A percentile compares a stretch with the other conserved stretches of the same genome.
Evolutionary conservation across 352 stramenopile genomes (phyloP).

Genomic region (Pythium brassicae): DNA sequence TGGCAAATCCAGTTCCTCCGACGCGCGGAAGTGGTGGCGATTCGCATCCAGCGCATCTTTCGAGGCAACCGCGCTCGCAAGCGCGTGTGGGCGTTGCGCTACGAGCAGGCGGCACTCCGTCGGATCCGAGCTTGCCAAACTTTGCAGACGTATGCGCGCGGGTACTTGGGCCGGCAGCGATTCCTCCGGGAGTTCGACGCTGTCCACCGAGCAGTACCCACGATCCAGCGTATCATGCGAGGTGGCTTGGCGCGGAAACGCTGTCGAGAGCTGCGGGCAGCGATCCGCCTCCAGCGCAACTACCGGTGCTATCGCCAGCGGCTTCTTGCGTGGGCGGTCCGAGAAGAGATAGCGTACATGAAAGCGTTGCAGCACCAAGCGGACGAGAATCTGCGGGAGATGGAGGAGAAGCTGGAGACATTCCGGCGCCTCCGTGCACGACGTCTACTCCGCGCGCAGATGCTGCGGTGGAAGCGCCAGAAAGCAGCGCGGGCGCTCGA

Average conservation of each 20-base stretch:
- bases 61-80: conserved; percentile 54
- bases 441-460: conserved; percentile 37
- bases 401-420: conserved; percentile 37
- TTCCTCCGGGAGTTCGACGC: conserved; percentile 29
- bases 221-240: conserved; percentile 51
- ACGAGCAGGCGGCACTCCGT: conserved; percentile 31
- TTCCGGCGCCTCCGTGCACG: conserved; percentile 50
- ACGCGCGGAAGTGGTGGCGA: conserved; percentile 44
- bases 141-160: conserved; percentile 51
- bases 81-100: conserved; percentile 31
- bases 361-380: conserved; percentile 34
- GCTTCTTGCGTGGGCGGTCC: conserved; percentile 38
- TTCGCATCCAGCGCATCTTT: conserved; percentile 60
- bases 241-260: conserved; percentile 35
- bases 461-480: conserved; percentile 32
- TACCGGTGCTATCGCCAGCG: conserved; percentile 53
- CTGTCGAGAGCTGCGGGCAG: conserved; percentile 31
- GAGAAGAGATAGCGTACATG: conserved; percentile 62
- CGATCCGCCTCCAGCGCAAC: conserved; percentile 44
- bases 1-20: conserved; percentile 64
- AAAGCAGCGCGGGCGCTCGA: conserved; percentile 26
- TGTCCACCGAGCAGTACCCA: conserved; percentile 36
- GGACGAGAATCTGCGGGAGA: conserved; percentile 33
- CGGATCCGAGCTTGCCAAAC: conserved; percentile 29
- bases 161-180: conserved; percentile 43